phyloP scores from a whole-genome alignment of 306 rosid species.

The Trifolium repens region DNA sequence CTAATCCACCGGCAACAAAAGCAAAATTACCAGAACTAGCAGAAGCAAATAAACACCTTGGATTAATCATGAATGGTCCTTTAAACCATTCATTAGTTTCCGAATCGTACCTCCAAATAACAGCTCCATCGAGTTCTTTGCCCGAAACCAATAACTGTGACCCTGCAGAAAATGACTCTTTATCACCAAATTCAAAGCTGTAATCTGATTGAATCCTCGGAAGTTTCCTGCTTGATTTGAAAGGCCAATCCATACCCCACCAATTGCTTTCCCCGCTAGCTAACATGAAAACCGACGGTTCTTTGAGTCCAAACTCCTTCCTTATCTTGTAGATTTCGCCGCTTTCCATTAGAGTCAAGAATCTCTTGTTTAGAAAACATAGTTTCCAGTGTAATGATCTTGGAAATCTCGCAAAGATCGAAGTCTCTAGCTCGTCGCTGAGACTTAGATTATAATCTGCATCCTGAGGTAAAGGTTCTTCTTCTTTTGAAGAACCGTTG shows the following conservation, averaged over 20 bases:
- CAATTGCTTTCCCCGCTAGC: conserved; percentile 70
- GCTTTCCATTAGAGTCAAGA: conserved; percentile 51
- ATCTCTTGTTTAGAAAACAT: conserved; percentile 60
- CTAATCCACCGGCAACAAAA: conserved; percentile 80
- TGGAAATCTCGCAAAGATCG: conserved; percentile 72
- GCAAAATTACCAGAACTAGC: conserved; percentile 69
- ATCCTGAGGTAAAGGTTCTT: conserved; percentile 73
- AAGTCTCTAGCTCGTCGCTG: conserved; percentile 70
- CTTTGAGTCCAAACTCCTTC: conserved; percentile 57
- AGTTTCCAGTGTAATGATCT: conserved; percentile 72
- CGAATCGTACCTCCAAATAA: conserved; percentile 66
- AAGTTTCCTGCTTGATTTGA: conserved; percentile 57
- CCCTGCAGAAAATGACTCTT: conserved; percentile 81
- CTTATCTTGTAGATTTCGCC: conserved; percentile 75
- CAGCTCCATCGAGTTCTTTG: conserved; percentile 60
- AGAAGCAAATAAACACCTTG: conserved; percentile 80
- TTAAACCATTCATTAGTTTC: conserved; percentile 60
- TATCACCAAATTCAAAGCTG: conserved; percentile 57
- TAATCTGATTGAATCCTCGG: conserved; percentile 66
- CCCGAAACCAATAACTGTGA: conserved; percentile 79
- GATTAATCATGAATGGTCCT: conserved; percentile 73
- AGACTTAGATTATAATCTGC: conserved; percentile 70
- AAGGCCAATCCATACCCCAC: conserved; percentile 72
- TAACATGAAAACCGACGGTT: conserved; percentile 75
- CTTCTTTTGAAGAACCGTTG: conserved; percentile 50